Evolutionary conservation across 140 eudicot species (phyloP).

Genomic region (Oenanthe javanica): DNA sequence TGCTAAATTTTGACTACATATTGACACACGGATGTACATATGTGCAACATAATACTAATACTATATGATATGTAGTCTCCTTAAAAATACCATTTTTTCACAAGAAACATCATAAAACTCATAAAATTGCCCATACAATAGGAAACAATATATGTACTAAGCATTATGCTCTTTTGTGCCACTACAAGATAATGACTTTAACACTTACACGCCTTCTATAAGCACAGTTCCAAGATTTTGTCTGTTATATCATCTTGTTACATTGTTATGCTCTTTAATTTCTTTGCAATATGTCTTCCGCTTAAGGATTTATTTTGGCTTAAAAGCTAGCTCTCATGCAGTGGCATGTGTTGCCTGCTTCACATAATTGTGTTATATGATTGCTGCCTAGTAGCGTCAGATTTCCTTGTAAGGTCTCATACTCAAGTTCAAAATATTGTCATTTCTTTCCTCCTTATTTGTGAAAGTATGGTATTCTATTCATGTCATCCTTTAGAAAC

Average conservation of each 20-base stretch:
- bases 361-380: neutral
- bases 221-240: neutral
- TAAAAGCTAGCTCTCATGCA: neutral
- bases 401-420: neutral
- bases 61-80: neutral
- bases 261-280: neutral
- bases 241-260: neutral
- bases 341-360: neutral
- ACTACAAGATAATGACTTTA: neutral
- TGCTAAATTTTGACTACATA: neutral
- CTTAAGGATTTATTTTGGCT: neutral
- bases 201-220: neutral
- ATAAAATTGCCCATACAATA: neutral
- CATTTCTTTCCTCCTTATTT: neutral
- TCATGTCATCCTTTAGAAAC: neutral
- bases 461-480: neutral
- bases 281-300: neutral
- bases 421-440: neutral
- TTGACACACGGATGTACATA: neutral
- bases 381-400: neutral
- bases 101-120: neutral
- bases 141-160: neutral
- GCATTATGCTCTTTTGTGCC: neutral
- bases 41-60: neutral
- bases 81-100: neutral